These are phyloP conservation scores for Malus hybrid DNA, from an alignment of 331 rosid genomes.

Conservation along the genomic window DNA sequence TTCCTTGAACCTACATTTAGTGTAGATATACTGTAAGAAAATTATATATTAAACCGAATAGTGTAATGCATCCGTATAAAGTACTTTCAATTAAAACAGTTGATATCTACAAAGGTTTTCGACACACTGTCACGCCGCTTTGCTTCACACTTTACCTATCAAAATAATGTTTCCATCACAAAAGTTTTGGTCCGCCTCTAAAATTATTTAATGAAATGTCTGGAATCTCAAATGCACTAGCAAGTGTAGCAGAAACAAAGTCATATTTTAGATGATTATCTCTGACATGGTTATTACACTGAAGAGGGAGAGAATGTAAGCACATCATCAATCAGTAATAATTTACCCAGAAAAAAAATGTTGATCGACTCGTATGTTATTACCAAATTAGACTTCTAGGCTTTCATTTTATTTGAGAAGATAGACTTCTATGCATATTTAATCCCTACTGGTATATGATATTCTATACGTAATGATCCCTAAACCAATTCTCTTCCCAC, in stretches of 20 bases:
- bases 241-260: background rate
- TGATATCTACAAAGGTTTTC: background rate
- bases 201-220: background rate
- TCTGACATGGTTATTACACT: background rate
- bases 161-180: background rate
- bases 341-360: background rate
- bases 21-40: slow-evolving; percentile 4
- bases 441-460: background rate
- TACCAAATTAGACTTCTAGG: background rate
- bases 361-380: background rate
- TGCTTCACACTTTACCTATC: background rate
- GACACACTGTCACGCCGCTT: background rate
- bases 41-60: background rate
- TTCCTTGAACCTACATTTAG: slow-evolving; percentile 77
- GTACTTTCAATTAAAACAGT: background rate
- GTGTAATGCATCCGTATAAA: background rate
- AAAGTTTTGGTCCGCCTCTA: background rate
- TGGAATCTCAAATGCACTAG: background rate
- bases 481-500: background rate
- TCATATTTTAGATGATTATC: background rate
- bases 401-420: background rate
- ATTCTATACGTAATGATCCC: background rate
- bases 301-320: background rate
- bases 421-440: background rate
- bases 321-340: background rate